These are phyloP conservation scores for Cercospora canescens DNA, from an alignment of 2,329 filamentous ascomycete genomes.

Conservation along the genomic window DNA sequence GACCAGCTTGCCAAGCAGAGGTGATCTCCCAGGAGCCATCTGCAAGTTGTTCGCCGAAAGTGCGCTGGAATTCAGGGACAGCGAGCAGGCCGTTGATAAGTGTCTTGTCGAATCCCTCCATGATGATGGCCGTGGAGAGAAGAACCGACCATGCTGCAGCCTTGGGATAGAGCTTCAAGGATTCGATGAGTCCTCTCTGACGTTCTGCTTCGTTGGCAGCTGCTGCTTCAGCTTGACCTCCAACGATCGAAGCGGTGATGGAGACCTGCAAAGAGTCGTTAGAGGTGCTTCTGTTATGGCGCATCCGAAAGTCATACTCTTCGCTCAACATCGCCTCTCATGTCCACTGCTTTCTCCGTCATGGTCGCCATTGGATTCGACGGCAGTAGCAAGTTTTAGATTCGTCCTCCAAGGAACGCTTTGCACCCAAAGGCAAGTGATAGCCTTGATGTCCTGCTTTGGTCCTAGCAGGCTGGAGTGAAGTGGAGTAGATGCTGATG, in stretches of 20 bases:
- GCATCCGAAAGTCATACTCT: background rate
- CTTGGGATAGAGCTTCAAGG: conserved; percentile 15
- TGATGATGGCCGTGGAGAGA: conserved; percentile 30
- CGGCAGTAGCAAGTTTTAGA: background rate
- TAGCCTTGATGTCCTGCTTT: background rate
- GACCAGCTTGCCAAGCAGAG: conserved; percentile 58
- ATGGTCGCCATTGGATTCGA: background rate
- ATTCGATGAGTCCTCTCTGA: conserved; percentile 9
- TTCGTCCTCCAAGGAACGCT: background rate
- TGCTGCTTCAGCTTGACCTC: conserved; percentile 7
- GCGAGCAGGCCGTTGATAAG: conserved; percentile 40
- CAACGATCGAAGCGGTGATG: conserved; percentile 3
- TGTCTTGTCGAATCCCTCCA: conserved; percentile 44
- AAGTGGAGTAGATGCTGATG: background rate
- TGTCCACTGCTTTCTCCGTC: background rate
- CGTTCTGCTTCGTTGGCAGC: conserved; percentile 10
- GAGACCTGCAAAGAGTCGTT: background rate
- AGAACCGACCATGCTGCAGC: conserved; percentile 18
- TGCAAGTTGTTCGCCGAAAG: conserved; percentile 42
- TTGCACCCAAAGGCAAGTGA: background rate
- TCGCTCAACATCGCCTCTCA: background rate
- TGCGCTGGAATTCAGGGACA: conserved; percentile 31
- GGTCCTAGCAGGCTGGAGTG: background rate
- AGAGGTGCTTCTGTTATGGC: background rate
- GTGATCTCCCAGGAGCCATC: conserved; percentile 50